A percentile compares a stretch with the other conserved stretches of the same genome.
phyloP scores from a whole-genome alignment of 257 asterid species.

The Paulownia fortunei region DNA sequence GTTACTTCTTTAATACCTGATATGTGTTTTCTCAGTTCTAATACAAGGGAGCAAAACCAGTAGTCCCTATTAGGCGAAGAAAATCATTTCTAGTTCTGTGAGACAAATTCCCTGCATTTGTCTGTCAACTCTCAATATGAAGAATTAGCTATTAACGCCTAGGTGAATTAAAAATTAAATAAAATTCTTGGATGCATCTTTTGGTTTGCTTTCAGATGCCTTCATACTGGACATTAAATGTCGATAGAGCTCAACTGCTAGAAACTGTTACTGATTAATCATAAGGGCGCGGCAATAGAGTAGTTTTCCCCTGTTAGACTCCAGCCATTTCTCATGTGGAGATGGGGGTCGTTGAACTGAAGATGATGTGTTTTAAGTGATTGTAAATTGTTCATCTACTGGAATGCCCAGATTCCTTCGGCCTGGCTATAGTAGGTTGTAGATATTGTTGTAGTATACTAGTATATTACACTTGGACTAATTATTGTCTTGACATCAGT shows the following conservation, averaged over 20 bases:
- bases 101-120: neutral
- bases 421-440: too few relatives aligned
- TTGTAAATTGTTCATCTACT: neutral
- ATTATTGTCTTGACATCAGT: too few relatives aligned
- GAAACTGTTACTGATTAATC: neutral
- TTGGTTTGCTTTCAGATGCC: neutral
- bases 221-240: neutral
- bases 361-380: neutral
- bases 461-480: too few relatives aligned
- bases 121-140: neutral
- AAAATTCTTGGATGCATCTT: neutral
- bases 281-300: too few relatives aligned
- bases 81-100: neutral
- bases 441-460: too few relatives aligned
- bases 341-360: neutral
- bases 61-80: neutral
- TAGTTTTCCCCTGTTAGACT: neutral
- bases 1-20: neutral
- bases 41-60: neutral
- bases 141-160: too few relatives aligned
- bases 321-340: neutral
- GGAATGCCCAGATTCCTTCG: too few relatives aligned
- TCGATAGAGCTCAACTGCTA: neutral
- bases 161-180: neutral
- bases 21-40: too few relatives aligned